Evolutionary conservation across 768 basidiomycete species (phyloP).

Genomic region (Boletus reticulatus): DNA sequence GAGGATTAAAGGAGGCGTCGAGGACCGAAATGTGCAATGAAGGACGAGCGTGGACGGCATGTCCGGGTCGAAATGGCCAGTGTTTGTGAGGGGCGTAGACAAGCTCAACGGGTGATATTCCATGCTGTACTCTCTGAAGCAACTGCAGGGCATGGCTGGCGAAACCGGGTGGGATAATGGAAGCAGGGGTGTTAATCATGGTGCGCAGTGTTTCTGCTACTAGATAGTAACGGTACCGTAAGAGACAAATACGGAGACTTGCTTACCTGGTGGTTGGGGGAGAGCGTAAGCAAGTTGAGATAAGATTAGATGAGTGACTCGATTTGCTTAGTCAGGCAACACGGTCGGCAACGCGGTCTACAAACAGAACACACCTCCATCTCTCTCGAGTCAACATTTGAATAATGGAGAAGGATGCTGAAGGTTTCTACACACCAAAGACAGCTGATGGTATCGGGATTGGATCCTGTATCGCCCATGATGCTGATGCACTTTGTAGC

Average conservation of each 20-base stretch:
- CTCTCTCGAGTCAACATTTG: constrained; percentile 10
- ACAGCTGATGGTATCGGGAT: constrained; percentile 37
- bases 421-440: constrained; percentile 71
- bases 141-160: constrained; percentile 18
- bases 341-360: background rate
- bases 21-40: constrained; percentile 65
- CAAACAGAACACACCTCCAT: background rate
- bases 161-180: constrained; percentile 16
- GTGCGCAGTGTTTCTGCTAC: background rate
- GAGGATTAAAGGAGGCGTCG: constrained; percentile 93
- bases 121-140: constrained; percentile 40
- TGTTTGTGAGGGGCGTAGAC: constrained; percentile 55
- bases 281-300: background rate
- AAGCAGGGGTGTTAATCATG: constrained; percentile 7
- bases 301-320: constrained; percentile 21
- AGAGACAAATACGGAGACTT: background rate
- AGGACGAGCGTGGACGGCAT: constrained; percentile 1
- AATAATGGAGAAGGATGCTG: constrained; percentile 70
- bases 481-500: constrained; percentile 13
- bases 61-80: constrained; percentile 58
- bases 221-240: background rate
- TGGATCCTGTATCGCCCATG: background rate
- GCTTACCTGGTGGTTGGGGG: background rate
- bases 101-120: constrained; percentile 52
- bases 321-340: constrained; percentile 24